Evolutionary conservation across 345 rosid genomes (phyloP), one percentile per base, ranked within the genome.

Genomic region (Draba incana): DNA sequence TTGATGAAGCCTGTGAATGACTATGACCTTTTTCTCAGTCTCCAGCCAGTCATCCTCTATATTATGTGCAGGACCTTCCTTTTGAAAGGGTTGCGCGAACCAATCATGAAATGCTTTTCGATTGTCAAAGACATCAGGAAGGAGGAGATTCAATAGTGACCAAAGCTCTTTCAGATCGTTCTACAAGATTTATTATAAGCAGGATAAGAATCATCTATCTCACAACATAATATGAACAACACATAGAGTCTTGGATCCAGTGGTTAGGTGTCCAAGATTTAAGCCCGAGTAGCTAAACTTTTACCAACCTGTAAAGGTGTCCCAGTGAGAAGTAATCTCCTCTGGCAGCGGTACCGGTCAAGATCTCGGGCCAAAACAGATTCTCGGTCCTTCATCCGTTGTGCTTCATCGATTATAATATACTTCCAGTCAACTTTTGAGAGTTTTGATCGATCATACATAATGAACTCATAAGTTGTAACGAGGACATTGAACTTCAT

Each of bases 281-380:
- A 41, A 52, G 44, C 38, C 53, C 30, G 47, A 38, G 58, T 57
- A 57, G 78, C 45, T 49, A 57, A 23, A 43, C 41, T 70, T 33
- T 63, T 74, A 83, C 88, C 79, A 20, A 92, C 99, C 99, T 95
- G 99, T 58, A 95, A 82, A 57, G 99, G 99, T 31, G 99, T 95
- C 81, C 99, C 99, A 8, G 99, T 95, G 62, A 95, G 98, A 82
- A 95, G 98, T 39, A 95, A 85, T 68, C 99, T 96, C 84, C 99
- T 85, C 79, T 92, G 98, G 73, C 99, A 95, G 51, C 96, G 97
- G 72, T 95, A 95, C 45, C 97, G 84, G 74, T 95, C 99, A 82
- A 95, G 99, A 87, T 95, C 99, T 62, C 99, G 96, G 50, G 99
- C 99, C 81, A 95, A 81, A 84, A 95, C 99, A 31, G 99, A 95